Evolutionary conservation across 2,329 filamentous ascomycete genomes (phyloP).

Genomic region (Diaporthe batatas): DNA sequence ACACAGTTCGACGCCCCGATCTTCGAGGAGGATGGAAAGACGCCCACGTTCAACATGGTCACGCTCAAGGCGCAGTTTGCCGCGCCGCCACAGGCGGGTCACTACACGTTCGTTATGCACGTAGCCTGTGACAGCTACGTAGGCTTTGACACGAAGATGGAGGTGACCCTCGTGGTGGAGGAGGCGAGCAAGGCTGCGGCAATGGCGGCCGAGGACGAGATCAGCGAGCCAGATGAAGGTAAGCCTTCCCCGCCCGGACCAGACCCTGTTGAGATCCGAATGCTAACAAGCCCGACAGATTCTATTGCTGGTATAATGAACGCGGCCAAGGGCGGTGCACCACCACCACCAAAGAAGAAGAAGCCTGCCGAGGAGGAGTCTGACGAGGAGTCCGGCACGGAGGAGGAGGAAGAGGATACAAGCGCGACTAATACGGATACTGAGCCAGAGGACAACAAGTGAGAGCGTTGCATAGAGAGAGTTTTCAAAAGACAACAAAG

Average conservation of each 20-base stretch:
- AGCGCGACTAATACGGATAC: constrained; percentile 79
- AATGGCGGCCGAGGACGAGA: constrained; percentile 90
- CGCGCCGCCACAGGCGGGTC: constrained; percentile 89
- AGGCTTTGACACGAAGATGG: constrained; percentile 92
- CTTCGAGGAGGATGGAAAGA: constrained; percentile 80
- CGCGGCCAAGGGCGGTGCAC: constrained; percentile 80
- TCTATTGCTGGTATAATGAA: constrained; percentile 93
- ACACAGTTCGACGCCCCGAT: constrained; percentile 91
- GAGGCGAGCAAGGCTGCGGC: constrained; percentile 87
- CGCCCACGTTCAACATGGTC: constrained; percentile 92
- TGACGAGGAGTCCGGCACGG: constrained; percentile 87
- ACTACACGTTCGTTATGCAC: constrained; percentile 96
- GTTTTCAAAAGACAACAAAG: not conserved
- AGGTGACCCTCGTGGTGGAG: constrained; percentile 89
- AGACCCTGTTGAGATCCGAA: not conserved
- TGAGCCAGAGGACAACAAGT: constrained; percentile 67
- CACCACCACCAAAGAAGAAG: constrained; percentile 67
- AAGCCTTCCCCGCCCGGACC: constrained; percentile 54
- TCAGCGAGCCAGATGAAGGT: constrained; percentile 98
- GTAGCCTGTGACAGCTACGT: constrained; percentile 95
- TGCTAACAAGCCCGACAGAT: constrained; percentile 65
- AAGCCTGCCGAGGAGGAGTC: constrained; percentile 68
- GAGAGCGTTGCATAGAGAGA: not conserved
- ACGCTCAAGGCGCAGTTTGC: constrained; percentile 98
- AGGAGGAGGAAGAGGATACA: constrained; percentile 76